Conservation (phyloP, 441 rosid species). For the Daphne laureola region DNA sequence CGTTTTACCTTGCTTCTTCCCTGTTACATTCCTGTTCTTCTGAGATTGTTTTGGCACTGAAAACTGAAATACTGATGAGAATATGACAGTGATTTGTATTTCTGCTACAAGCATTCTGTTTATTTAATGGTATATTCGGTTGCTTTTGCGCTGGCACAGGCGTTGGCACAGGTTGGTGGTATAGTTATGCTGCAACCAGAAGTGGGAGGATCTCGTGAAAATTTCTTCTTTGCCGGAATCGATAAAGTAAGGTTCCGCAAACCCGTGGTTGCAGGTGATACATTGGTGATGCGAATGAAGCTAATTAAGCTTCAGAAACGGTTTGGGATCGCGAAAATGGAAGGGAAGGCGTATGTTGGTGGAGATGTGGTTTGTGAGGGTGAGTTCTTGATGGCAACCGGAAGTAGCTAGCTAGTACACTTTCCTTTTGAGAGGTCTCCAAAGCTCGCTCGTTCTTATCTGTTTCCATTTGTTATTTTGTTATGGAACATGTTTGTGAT, state of each 20-base stretch:
- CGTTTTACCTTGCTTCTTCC: too few relatives aligned
- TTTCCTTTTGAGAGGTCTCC: neutral
- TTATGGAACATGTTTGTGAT: too few relatives aligned
- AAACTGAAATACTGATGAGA: too few relatives aligned
- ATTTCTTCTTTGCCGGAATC: slow-evolving; percentile 71
- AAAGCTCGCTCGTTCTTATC: too few relatives aligned
- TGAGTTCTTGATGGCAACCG: slow-evolving; percentile 72
- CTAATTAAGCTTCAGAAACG: slow-evolving; percentile 69
- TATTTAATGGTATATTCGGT: too few relatives aligned
- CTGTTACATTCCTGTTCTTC: too few relatives aligned
- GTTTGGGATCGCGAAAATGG: slow-evolving; percentile 43
- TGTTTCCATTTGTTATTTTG: too few relatives aligned
- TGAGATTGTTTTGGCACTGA: too few relatives aligned
- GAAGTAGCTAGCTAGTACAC: slow-evolving; percentile 16
- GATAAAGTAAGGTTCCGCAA: slow-evolving; percentile 76
- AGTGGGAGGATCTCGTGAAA: slow-evolving; percentile 62
- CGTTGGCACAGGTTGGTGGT: slow-evolving; percentile 88
- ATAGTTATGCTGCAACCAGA: slow-evolving; percentile 78
- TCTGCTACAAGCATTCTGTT: too few relatives aligned
- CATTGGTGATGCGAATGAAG: slow-evolving; percentile 83
- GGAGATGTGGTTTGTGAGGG: slow-evolving; percentile 70
- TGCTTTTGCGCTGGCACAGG: slow-evolving; percentile 28
- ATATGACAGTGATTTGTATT: too few relatives aligned
- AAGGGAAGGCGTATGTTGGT: slow-evolving; percentile 38
- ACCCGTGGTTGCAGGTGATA: slow-evolving; percentile 83